A percentile compares a stretch with the other conserved stretches of the same genome.
phyloP scores from a whole-genome alignment of 139 green algal genomes.

The Trebouxia sp. region DNA sequence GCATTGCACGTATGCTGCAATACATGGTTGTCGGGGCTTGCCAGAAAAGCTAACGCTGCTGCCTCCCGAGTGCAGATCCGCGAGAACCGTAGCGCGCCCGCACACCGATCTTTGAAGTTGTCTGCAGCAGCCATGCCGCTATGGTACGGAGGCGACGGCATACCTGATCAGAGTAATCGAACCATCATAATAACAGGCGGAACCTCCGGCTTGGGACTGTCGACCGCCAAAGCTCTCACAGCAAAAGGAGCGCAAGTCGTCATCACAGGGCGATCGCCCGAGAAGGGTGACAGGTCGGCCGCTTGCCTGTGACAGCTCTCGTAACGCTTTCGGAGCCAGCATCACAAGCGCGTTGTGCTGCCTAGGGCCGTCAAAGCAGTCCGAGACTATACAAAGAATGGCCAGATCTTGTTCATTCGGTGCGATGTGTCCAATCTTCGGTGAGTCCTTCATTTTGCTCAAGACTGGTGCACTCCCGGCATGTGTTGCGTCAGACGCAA shows the following conservation, averaged over 20 bases:
- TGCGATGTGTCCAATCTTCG: not conserved
- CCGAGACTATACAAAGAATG: not conserved
- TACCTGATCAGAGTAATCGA: not conserved
- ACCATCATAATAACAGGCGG: not conserved
- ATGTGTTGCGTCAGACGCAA: too few species aligned
- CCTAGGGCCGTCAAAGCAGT: not conserved
- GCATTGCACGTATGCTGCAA: not conserved
- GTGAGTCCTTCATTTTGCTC: not conserved
- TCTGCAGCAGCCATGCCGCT: not conserved
- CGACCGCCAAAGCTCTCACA: not conserved
- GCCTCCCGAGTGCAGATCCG: too few species aligned
- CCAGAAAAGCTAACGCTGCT: too few species aligned
- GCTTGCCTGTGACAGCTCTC: not conserved
- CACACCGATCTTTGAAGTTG: too few species aligned
- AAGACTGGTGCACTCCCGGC: too few species aligned
- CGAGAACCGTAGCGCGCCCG: too few species aligned
- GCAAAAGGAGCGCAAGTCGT: constrained; percentile 1
- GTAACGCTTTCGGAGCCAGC: not conserved
- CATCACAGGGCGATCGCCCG: not conserved
- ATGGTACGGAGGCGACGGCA: not conserved
- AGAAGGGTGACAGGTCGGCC: not conserved
- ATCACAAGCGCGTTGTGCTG: not conserved
- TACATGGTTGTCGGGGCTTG: too few species aligned
- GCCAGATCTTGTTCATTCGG: not conserved
- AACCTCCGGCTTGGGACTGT: not conserved